These are phyloP conservation scores for Colletotrichum cereale DNA, from an alignment of 2,329 filamentous ascomycete species.

Conservation along the genomic window DNA sequence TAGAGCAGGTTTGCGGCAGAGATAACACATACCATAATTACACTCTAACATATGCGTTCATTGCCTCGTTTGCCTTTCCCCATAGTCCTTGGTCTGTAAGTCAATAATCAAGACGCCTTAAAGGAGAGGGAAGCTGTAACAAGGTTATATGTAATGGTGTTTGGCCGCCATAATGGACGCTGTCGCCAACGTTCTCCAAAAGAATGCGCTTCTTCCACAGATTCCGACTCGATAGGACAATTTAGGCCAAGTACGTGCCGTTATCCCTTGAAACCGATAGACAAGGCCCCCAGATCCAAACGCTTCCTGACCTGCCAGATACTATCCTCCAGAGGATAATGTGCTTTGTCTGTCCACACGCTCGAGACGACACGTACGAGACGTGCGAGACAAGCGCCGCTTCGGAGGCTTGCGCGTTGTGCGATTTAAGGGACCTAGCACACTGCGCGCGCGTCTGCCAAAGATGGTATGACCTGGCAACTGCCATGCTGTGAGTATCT, in stretches of 20 bases:
- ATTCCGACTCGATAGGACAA: neutral
- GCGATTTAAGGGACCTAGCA: conserved; percentile 88
- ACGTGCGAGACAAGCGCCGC: conserved; percentile 84
- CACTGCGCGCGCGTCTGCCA: conserved; percentile 81
- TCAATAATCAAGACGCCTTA: neutral
- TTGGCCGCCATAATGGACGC: neutral
- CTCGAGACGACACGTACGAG: conserved; percentile 80
- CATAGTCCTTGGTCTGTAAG: neutral
- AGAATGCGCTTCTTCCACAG: neutral
- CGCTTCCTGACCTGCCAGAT: conserved; percentile 65
- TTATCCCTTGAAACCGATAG: neutral
- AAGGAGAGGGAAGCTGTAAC: neutral
- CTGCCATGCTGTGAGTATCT: conserved; percentile 70
- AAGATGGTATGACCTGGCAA: conserved; percentile 71
- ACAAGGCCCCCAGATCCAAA: neutral
- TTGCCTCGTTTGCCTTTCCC: neutral
- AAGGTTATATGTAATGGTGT: neutral
- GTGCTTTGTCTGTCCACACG: conserved; percentile 84
- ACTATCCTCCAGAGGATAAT: conserved; percentile 82
- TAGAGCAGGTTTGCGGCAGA: neutral
- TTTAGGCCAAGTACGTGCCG: neutral
- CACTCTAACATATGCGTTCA: no score
- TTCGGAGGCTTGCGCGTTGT: conserved; percentile 89
- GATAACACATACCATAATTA: neutral
- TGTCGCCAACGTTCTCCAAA: neutral